Evolutionary conservation across 2,329 filamentous ascomycete species (phyloP), one percentile per base, ranked within the genome.

Genomic region (Trichophyton mentagrophytes): DNA sequence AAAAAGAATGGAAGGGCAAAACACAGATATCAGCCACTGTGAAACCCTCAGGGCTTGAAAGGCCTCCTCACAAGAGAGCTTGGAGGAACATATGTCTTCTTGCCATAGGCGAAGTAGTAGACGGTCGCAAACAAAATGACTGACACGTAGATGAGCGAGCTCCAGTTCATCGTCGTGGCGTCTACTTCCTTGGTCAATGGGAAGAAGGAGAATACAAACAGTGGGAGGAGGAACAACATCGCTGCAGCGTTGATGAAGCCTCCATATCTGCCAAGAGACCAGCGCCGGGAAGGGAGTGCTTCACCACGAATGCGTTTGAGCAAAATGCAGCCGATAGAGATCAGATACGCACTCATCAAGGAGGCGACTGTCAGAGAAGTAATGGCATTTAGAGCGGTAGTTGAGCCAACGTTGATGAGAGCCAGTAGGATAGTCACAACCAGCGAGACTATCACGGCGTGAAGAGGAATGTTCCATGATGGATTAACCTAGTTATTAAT

Each of bases 351-450:
- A 3, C 70, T 73, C 47, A 78, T 66, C 9, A 77, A 64, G 6
- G 75, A 73, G 4, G 71, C 71, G 27, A 76, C 70, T 1, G 71
- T 73, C 3, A 78, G 70, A 1, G 76, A 77, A 22, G 76, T 67
- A 51, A 78, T 74, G 60, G 75, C 75, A 62, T 74, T 72, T 57
- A 78, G 71, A 7, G 76, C 77, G 3, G 72, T 69, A 20, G 70
- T 68, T n/a, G 77, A 79, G 51, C 78, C 79, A 60, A 82, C 76
- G 65, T 80, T 80, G 71, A 82, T 79, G 25, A 81, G 69, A 0
- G 76, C 74, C 42, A 82, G 73, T 2, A 80, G 71, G 3, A 72
- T 69, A 17, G 76, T 74, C 44, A 76, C 70, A 9, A 73, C 65
- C 3, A 78, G 73, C 1, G 78, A 77, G 5, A 78, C 69, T 59